Conservation (phyloP, 2,329 filamentous ascomycete genomes). For the Fusarium sp. region DNA sequence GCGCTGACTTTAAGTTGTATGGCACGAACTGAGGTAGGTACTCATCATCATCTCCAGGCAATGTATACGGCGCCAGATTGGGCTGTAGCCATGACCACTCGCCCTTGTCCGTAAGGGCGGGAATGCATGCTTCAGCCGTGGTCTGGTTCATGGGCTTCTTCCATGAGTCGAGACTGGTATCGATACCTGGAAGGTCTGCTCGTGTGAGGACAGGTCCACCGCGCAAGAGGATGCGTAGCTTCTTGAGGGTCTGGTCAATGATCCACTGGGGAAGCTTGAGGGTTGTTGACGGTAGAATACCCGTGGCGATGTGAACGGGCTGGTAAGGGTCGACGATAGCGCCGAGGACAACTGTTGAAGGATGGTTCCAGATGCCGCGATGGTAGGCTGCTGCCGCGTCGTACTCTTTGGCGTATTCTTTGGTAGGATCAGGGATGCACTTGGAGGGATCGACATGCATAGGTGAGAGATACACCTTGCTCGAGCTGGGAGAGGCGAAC, state of each 20-base stretch:
- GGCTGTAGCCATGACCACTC: background rate
- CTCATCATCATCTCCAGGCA: background rate
- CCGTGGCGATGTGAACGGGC: background rate
- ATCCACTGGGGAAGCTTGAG: background rate
- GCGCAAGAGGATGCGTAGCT: background rate
- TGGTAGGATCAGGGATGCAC: background rate
- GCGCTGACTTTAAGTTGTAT: background rate
- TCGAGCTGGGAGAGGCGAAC: background rate
- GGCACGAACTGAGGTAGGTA: background rate
- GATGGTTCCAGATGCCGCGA: background rate
- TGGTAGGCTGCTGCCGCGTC: background rate
- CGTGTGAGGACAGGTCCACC: background rate
- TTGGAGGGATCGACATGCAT: background rate
- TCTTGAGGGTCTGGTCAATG: background rate
- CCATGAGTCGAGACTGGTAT: background rate
- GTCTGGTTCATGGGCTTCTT: background rate
- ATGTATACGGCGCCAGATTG: background rate
- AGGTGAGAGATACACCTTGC: background rate
- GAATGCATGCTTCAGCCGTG: background rate
- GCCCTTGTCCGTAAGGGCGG: background rate
- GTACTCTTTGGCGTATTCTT: background rate
- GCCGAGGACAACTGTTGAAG: background rate
- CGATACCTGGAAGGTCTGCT: background rate
- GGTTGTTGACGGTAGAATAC: background rate
- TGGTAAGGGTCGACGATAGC: background rate